A percentile compares a stretch with the other conserved stretches of the same genome.
Conservation (phyloP, 441 rosid genomes). For the Erodium moschatum region DNA sequence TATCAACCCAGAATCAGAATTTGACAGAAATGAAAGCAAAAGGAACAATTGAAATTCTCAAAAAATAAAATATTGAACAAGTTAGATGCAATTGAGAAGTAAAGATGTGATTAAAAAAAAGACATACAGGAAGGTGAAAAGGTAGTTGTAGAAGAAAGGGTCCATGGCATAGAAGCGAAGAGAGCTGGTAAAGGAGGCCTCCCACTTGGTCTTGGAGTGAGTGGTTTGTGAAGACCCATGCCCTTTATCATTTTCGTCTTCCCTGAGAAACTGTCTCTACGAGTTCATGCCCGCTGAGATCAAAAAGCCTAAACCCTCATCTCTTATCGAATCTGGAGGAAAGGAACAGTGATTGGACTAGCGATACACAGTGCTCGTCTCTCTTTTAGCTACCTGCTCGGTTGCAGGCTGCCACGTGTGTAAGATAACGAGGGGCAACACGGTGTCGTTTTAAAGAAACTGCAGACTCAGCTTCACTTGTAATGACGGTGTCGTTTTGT, state of each 20-base stretch:
- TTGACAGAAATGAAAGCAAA: background rate
- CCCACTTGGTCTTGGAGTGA: slow-evolving; percentile 36
- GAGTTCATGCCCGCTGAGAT: slow-evolving; percentile 18
- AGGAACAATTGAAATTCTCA: background rate
- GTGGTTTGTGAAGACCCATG: slow-evolving; percentile 27
- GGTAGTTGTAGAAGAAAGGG: slow-evolving; percentile 26
- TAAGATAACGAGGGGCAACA: background rate
- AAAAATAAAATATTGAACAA: background rate
- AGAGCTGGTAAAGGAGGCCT: slow-evolving; percentile 37
- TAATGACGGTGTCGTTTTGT: no score
- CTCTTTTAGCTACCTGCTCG: background rate
- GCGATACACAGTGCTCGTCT: background rate
- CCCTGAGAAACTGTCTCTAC: background rate
- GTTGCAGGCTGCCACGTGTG: slow-evolving; percentile 28
- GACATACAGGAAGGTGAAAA: slow-evolving; percentile 42
- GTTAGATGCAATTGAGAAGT: background rate
- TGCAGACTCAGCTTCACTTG: no score
- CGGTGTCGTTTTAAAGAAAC: background rate
- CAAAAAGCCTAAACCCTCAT: background rate
- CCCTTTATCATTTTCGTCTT: slow-evolving; percentile 35
- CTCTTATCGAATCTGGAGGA: background rate
- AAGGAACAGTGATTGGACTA: background rate
- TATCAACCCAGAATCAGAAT: background rate
- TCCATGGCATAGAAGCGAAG: slow-evolving; percentile 45
- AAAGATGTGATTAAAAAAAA: background rate